Percentiles rank a stretch among this genome's conserved stretches.
phyloP scores from a whole-genome alignment of 371 early-diverging fungal genomes.

The Mucor ambiguus region DNA sequence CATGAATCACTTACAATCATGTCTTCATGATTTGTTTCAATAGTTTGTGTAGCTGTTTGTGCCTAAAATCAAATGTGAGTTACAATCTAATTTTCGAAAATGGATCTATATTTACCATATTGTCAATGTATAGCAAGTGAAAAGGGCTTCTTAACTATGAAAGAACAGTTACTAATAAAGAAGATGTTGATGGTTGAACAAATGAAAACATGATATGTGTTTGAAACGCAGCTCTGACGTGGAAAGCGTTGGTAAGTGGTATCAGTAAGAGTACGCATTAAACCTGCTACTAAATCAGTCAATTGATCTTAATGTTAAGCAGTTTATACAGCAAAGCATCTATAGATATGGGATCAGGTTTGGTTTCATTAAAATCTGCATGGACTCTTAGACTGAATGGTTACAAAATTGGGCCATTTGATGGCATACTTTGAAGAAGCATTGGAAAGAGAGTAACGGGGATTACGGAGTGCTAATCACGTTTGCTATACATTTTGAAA shows the following conservation, averaged over 20 bases:
- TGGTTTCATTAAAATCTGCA: background rate
- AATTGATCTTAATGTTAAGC: background rate
- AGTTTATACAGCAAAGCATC: background rate
- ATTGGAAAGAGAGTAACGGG: background rate
- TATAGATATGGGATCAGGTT: background rate
- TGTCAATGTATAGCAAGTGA: background rate
- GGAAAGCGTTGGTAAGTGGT: background rate
- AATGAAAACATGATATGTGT: constrained; percentile 6
- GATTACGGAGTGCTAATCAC: constrained; percentile 6
- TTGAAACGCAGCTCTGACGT: constrained; percentile 11
- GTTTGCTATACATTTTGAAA: background rate
- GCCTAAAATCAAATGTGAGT: background rate
- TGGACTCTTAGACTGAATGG: background rate
- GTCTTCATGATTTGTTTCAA: constrained; percentile 94
- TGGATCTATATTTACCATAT: background rate
- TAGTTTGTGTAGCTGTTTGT: constrained; percentile 51
- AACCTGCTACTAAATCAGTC: background rate
- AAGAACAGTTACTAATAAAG: background rate
- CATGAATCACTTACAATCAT: constrained; percentile 75
- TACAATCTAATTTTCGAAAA: background rate
- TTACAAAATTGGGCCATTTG: background rate
- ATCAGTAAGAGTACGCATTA: background rate
- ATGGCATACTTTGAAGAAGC: background rate
- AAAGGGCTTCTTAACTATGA: background rate
- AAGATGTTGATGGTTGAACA: background rate